Base-by-base conservation (phyloP, 2,329 filamentous ascomycete genomes). In the Hymenoscyphus infarciens region DNA sequence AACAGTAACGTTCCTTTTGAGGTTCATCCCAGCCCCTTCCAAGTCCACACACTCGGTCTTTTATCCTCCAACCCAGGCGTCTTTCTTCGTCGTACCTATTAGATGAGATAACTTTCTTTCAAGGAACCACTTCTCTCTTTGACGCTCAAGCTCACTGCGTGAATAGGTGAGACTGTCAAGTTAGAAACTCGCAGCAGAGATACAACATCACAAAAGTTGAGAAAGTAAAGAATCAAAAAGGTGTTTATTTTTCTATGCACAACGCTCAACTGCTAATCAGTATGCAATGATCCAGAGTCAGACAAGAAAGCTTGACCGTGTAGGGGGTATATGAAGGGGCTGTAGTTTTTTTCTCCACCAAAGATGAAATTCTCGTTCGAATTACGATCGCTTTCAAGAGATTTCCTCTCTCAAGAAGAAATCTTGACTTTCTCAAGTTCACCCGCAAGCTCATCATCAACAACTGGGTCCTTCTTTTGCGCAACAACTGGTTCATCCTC, bases 401-500 rank as follows among this genome's bases (percentile, higher is more conserved):
- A 52, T 11, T 5, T 13, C 25, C n/a, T 31, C 7, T 7, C 22
- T 52, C 42, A 52, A 52, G n/a, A 13, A 52, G 45, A 25, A 22
- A 52, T 52, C 45, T 25, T 52, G 19, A 52, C 45, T 83, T 93
- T 93, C 65, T 83, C 85, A 69, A 98, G 78, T 22, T 10, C 53
- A 31, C 27, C 25, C 71, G 97, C 92, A 27, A 60, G 45, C 72
- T 86, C 82, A 74, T 88, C 84, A 71, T 97, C 92, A 45, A 98
- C 90, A 35, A 90, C 89, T 75, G 87, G 85, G 74, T 93, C 87
- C 76, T 91, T 83, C 68, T 84, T 77, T 75, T 88, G 84, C 16
- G 85, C 82, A n/a, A 88, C 85, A 49, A 90, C 88, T 76, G 92
- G 84, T 66, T 52, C 45, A 22, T 52, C 22, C 19, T 89, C 83